Base-by-base conservation (phyloP, 2,329 filamentous ascomycete species). In the Xylariaceae sp. region DNA sequence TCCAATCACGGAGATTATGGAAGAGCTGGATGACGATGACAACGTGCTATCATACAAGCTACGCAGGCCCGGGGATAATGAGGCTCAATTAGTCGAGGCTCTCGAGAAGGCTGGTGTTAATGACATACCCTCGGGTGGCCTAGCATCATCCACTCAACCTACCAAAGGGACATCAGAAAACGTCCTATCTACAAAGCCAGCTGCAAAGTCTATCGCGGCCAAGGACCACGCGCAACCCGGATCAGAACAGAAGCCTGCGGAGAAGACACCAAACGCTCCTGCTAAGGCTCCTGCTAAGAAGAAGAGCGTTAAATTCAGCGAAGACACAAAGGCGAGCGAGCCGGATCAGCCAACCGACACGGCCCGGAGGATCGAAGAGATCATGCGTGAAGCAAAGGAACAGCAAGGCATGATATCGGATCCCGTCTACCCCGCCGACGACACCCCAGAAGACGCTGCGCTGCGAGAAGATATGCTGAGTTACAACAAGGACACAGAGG, bases 11-110 rank as follows among this genome's bases (percentile, higher is more conserved):
- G 93, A 97, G 55, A 97, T 98, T 50, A 73, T 89, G 41, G 93
- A 98, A 64, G 81, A 95, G 66, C 71, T 97, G 18, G 93, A 97
- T 57, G 90, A 96, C 8, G 79, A 95, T 9, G 93, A 83, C 42
- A 93, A 95, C 56, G 77, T 97, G 3, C 64, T 95, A 37, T 86
- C 79, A 0, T 81, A 76, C 52, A 77, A 70, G 41, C 67, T 85
- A 22, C 78, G 81, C 29, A 78, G 69, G n/a, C 85, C 89, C 0
- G 84, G 83, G 6, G 78, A 84, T 39, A 69, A 76, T 12, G 78
- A 85, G 15, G 71, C 80, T 8, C 78, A 86, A 50, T 70, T 96
- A 3, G 62, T 86, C 13, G 81, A 91, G 38, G 78, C 82, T 1
- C 66, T 96, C 42, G 73, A 83, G 55, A 90, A 90, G 61, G 87